phyloP scores from a whole-genome alignment of 2,329 filamentous ascomycete genomes.

The Colletotrichum echinochloae region DNA sequence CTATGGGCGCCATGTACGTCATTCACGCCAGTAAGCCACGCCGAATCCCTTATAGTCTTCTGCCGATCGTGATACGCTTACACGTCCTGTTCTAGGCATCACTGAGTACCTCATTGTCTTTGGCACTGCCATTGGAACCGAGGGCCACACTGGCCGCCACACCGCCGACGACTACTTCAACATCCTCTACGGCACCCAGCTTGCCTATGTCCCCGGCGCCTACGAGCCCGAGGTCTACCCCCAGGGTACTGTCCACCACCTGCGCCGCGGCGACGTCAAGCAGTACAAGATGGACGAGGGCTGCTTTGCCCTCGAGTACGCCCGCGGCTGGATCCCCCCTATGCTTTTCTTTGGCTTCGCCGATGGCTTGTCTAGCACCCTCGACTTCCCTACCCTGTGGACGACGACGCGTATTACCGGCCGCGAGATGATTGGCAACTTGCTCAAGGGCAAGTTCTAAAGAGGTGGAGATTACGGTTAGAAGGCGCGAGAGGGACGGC shows the following conservation, averaged over 20 bases:
- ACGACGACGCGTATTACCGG: constrained; percentile 80
- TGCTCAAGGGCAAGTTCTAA: constrained; percentile 78
- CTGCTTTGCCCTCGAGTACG: constrained; percentile 87
- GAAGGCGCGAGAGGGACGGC: neutral
- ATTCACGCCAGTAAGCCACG: constrained; percentile 80
- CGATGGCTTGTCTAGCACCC: constrained; percentile 81
- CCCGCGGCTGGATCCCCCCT: constrained; percentile 89
- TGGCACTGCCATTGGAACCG: constrained; percentile 84
- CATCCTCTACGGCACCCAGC: constrained; percentile 83
- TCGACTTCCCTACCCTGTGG: constrained; percentile 89
- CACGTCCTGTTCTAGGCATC: constrained; percentile 62
- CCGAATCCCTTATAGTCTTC: too few relatives aligned
- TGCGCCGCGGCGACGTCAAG: constrained; percentile 77
- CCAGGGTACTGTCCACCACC: constrained; percentile 77
- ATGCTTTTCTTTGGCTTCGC: constrained; percentile 94
- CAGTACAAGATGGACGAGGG: constrained; percentile 84
- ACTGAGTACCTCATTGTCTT: constrained; percentile 94
- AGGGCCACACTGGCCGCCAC: constrained; percentile 89
- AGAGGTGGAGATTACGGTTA: neutral
- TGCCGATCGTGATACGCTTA: neutral
- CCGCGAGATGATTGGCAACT: constrained; percentile 79
- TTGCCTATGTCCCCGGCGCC: constrained; percentile 77
- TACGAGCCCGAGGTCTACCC: constrained; percentile 78
- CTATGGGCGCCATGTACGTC: constrained; percentile 93
- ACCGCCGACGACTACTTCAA: constrained; percentile 96